Conservation (phyloP, 1,284 basidiomycete genomes). For the Ustilago xerochloae region DNA sequence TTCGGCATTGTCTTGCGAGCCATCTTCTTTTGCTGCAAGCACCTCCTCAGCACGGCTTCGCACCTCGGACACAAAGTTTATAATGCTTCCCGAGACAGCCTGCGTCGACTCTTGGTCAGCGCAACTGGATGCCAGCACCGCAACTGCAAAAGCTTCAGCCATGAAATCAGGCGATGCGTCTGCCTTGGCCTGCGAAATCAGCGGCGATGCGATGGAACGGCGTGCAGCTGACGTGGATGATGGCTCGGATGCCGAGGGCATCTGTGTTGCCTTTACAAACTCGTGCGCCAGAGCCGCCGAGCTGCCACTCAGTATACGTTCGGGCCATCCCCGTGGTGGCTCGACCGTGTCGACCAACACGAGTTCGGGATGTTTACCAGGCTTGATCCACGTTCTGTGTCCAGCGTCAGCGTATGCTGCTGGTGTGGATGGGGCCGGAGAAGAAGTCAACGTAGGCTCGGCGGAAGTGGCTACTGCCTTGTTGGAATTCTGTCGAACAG, state of each 20-base stretch:
- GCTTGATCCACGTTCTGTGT: slow-evolving; percentile 44
- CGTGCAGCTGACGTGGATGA: not conserved
- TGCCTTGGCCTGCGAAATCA: not conserved
- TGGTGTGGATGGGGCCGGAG: not conserved
- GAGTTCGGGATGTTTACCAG: slow-evolving; percentile 54
- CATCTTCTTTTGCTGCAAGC: not conserved
- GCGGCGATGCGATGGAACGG: slow-evolving; percentile 17
- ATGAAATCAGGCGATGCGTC: not conserved
- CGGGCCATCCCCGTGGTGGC: slow-evolving; percentile 49
- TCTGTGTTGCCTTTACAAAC: slow-evolving; percentile 60
- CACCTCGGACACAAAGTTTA: slow-evolving; percentile 18
- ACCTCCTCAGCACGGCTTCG: slow-evolving; percentile 12
- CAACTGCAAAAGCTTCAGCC: slow-evolving; percentile 19
- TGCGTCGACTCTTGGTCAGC: not conserved
- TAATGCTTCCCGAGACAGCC: not conserved
- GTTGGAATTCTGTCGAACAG: slow-evolving; percentile 19
- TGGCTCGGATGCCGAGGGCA: slow-evolving; percentile 10
- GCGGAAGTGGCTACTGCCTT: not conserved
- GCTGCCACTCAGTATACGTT: slow-evolving; percentile 55
- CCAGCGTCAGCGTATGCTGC: not conserved
- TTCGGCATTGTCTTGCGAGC: not conserved
- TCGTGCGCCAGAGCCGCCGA: slow-evolving; percentile 61
- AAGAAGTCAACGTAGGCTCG: slow-evolving; percentile 9
- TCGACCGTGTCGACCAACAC: slow-evolving; percentile 33
- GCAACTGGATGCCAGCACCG: slow-evolving; percentile 14